These are phyloP conservation scores for Coemansia sp. DNA, from an alignment of 192 early-diverging fungal genomes.

Conservation along the genomic window DNA sequence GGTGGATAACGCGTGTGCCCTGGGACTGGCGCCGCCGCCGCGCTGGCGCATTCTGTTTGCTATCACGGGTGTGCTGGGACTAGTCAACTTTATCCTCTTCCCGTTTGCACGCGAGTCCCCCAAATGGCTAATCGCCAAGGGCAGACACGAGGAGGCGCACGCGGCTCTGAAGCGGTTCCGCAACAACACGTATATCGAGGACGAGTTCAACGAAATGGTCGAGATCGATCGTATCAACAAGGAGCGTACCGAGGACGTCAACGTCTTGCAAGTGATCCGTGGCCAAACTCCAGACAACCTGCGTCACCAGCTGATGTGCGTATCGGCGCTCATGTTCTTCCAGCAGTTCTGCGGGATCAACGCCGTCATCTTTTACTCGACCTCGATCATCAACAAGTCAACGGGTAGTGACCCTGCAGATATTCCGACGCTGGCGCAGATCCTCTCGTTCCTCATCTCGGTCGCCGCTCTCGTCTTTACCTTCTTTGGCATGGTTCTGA, in stretches of 20 bases:
- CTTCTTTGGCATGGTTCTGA: constrained; percentile 55
- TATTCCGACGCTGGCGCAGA: constrained; percentile 53
- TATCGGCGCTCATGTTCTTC: constrained; percentile 66
- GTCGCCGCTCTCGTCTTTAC: constrained; percentile 53
- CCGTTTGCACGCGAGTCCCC: constrained; percentile 79
- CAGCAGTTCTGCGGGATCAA: constrained; percentile 91
- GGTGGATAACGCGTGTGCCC: constrained; percentile 65
- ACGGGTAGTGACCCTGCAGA: constrained; percentile 33
- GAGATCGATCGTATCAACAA: constrained; percentile 46
- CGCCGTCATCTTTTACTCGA: constrained; percentile 83
- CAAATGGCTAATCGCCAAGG: constrained; percentile 68
- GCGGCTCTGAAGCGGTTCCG: constrained; percentile 59
- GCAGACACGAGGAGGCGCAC: constrained; percentile 62
- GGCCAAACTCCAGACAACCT: constrained; percentile 59
- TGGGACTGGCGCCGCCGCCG: constrained; percentile 61
- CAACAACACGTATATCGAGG: constrained; percentile 57
- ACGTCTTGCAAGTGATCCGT: constrained; percentile 58
- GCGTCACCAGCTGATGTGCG: constrained; percentile 63
- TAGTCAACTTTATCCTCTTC: constrained; percentile 61
- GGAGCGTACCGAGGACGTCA: constrained; percentile 37
- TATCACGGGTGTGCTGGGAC: constrained; percentile 61
- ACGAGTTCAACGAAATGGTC: constrained; percentile 69
- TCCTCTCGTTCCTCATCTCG: constrained; percentile 53
- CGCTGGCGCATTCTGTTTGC: constrained; percentile 76
- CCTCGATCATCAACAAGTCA: constrained; percentile 70